These are phyloP conservation scores for Kodamaea kaohsiungensis DNA, from an alignment of 805 yeast genomes.

Conservation along the genomic window DNA sequence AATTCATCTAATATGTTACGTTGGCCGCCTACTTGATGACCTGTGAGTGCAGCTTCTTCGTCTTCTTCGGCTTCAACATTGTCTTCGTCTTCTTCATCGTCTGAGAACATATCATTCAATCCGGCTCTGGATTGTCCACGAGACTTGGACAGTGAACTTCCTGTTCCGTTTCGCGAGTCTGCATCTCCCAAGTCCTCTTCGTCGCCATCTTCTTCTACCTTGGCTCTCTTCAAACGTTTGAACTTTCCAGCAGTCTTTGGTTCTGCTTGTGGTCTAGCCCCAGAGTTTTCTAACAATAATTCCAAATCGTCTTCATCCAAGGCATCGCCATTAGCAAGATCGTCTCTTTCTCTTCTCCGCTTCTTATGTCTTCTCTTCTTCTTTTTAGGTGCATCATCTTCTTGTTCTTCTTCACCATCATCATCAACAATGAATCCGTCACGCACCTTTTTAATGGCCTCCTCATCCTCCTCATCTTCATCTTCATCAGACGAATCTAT, in stretches of 20 bases:
- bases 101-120: conserved; percentile 71
- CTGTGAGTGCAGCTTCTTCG: conserved; percentile 10
- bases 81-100: conserved; percentile 38
- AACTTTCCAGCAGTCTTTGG: conserved; percentile 48
- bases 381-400: conserved; percentile 17
- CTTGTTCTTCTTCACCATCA: conserved; percentile 62
- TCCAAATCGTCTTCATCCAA: conserved; percentile 96
- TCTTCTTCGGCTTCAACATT: conserved; percentile 36
- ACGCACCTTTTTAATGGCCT: conserved; percentile 77
- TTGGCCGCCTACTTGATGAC: conserved; percentile 26
- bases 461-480: conserved; percentile 84
- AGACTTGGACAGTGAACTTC: conserved; percentile 16
- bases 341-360: conserved; percentile 41
- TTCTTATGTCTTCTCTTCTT: conserved; percentile 37
- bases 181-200: conserved; percentile 31
- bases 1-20: conserved; percentile 69
- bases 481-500: conserved; percentile 82
- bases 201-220: conserved; percentile 37
- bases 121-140: conserved; percentile 26
- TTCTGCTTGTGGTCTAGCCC: conserved; percentile 49
- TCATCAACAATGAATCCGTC: conserved; percentile 96
- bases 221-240: conserved; percentile 82
- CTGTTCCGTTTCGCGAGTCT: conserved; percentile 25
- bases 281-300: conserved; percentile 85
- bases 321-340: conserved; percentile 55